Evolutionary conservation across 2,329 filamentous ascomycete genomes (phyloP).

Genomic region (Aspergillus proliferans): DNA sequence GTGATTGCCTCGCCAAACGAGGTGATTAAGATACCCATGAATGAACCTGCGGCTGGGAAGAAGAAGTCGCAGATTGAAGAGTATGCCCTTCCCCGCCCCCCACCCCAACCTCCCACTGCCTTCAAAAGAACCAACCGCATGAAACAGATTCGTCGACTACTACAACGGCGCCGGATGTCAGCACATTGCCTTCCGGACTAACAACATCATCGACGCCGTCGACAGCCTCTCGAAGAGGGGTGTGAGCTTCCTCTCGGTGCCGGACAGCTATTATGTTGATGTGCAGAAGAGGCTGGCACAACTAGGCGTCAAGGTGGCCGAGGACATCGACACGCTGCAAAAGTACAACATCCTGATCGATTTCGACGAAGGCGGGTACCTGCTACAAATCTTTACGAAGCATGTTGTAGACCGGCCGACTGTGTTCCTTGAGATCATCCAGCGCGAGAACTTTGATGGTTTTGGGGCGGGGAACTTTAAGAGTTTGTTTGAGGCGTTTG

Average conservation of each 20-base stretch:
- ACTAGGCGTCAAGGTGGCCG: conserved; percentile 52
- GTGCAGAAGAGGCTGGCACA: conserved; percentile 64
- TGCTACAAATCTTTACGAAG: conserved; percentile 68
- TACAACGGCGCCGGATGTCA: conserved; percentile 82
- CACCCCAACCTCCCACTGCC: background rate
- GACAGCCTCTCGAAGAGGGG: conserved; percentile 67
- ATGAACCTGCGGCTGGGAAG: conserved; percentile 79
- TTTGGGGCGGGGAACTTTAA: conserved; percentile 94
- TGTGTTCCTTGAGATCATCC: conserved; percentile 90
- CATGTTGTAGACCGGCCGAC: conserved; percentile 88
- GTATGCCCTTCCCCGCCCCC: conserved; percentile 35
- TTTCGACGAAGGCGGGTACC: conserved; percentile 82
- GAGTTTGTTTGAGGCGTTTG: conserved; percentile 85
- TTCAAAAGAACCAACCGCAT: conserved; percentile 1
- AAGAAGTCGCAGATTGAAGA: conserved; percentile 89
- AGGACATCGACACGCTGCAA: conserved; percentile 70
- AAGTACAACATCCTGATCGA: conserved; percentile 78
- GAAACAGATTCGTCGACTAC: conserved; percentile 57
- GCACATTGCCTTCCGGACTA: conserved; percentile 79
- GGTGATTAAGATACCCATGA: conserved; percentile 92
- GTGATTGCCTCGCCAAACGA: conserved; percentile 81
- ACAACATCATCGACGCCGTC: conserved; percentile 68
- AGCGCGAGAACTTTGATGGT: conserved; percentile 77
- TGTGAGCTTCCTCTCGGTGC: conserved; percentile 81
- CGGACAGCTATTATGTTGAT: conserved; percentile 69